Conservation (phyloP, 257 asterid species). For the Ajuga chamaepitys region DNA sequence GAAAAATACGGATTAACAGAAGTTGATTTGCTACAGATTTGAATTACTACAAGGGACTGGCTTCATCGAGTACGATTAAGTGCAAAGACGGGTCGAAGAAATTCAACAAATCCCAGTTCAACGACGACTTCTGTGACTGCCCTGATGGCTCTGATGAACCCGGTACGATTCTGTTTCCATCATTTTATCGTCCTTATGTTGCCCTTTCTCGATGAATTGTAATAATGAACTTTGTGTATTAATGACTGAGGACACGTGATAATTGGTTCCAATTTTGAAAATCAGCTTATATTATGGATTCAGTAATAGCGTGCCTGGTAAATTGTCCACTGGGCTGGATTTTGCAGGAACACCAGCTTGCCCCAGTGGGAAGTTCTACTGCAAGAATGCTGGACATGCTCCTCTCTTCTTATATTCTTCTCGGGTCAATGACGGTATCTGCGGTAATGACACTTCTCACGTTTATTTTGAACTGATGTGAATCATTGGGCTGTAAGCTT, state of each 20-base stretch:
- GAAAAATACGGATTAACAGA: background rate
- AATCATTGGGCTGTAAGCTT: background rate
- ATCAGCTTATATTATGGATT: background rate
- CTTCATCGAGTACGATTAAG: constrained; percentile 43
- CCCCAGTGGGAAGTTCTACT: constrained; percentile 78
- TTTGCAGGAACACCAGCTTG: constrained; percentile 97
- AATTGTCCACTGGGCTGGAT: constrained; percentile 12
- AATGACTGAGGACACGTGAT: background rate
- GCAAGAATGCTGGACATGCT: constrained; percentile 78
- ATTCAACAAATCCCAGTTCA: constrained; percentile 63
- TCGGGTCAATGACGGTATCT: constrained; percentile 88
- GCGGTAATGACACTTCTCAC: constrained; percentile 45
- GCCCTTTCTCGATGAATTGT: background rate
- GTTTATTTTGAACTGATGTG: background rate
- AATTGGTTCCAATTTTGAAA: background rate
- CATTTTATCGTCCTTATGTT: background rate
- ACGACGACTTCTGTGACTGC: constrained; percentile 95
- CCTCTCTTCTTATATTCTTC: constrained; percentile 68
- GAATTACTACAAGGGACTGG: constrained; percentile 46
- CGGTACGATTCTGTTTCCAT: constrained; percentile 32
- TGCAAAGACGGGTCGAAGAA: constrained; percentile 82
- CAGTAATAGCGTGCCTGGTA: background rate
- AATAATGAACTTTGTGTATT: background rate
- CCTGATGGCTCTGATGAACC: constrained; percentile 97
- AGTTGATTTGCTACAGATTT: constrained; percentile 48